These are phyloP conservation scores for Craterostigma plantagineum DNA, from an alignment of 257 asterid genomes.

Conservation along the genomic window DNA sequence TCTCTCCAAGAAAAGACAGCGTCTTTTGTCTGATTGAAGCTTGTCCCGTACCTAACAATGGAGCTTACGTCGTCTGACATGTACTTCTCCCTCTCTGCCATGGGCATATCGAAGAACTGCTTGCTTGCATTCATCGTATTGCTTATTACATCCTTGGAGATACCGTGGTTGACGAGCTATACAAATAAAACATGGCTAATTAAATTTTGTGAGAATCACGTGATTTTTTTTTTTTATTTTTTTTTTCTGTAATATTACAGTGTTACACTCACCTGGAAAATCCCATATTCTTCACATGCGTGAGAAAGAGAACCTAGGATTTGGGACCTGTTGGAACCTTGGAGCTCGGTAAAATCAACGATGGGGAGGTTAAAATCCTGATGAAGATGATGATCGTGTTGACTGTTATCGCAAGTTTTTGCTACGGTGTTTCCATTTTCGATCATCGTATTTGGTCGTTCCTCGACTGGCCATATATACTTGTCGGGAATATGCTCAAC, in stretches of 20 bases:
- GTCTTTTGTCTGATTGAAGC: conserved; percentile 72
- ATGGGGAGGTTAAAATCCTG: conserved; percentile 37
- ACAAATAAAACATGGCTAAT: background rate
- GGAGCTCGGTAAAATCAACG: conserved; percentile 48
- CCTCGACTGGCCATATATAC: conserved; percentile 45
- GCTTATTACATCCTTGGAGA: conserved; percentile 23
- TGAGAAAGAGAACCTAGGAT: conserved; percentile 37
- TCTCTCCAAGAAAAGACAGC: conserved; percentile 88
- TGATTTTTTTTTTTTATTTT: too few relatives aligned
- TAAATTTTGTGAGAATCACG: too few relatives aligned
- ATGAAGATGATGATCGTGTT: background rate
- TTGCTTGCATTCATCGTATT: conserved; percentile 36
- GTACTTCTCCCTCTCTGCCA: conserved; percentile 56
- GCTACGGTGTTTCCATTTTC: background rate
- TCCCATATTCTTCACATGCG: conserved; percentile 61
- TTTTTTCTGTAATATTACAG: too few relatives aligned
- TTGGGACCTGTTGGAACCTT: conserved; percentile 36
- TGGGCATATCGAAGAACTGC: conserved; percentile 53
- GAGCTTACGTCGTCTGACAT: conserved; percentile 48
- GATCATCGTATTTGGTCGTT: conserved; percentile 30
- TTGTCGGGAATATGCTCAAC: conserved; percentile 42
- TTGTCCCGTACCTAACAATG: conserved; percentile 74
- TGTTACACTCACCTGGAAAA: conserved; percentile 48
- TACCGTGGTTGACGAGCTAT: conserved; percentile 71
- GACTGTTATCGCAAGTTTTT: too few relatives aligned